Conservation (phyloP, 2,329 filamentous ascomycete species). For the Acarospora socialis region DNA sequence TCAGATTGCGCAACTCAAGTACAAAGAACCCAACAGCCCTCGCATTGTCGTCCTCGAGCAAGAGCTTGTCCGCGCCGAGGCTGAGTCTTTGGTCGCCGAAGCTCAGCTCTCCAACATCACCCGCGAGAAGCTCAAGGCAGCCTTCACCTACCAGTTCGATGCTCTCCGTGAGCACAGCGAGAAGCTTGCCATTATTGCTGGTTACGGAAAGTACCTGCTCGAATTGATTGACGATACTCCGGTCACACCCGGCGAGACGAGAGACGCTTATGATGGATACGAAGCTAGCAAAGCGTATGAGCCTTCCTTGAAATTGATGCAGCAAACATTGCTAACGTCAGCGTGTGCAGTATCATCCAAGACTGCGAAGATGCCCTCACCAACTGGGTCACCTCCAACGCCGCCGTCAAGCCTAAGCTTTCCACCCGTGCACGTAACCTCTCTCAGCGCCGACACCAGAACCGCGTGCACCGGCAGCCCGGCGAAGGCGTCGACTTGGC, state of each 20-base stretch:
- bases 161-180: conserved; percentile 94
- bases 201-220: conserved; percentile 94
- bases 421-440: conserved; percentile 77
- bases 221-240: conserved; percentile 94
- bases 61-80: conserved; percentile 94
- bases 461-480: conserved; percentile 5
- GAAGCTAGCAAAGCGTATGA: conserved; percentile 78
- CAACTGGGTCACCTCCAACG: conserved; percentile 90
- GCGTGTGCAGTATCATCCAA: conserved; percentile 65
- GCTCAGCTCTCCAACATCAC: conserved; percentile 98
- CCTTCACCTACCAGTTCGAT: conserved; percentile 96
- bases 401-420: conserved; percentile 73
- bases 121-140: conserved; percentile 96
- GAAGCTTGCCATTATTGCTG: conserved; percentile 94
- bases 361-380: conserved; percentile 95
- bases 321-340: neutral
- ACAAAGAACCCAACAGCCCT: conserved; percentile 97
- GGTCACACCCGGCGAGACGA: conserved; percentile 92
- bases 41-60: conserved; percentile 97
- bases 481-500: conserved; percentile 68
- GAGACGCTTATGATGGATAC: conserved; percentile 91
- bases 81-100: conserved; percentile 96
- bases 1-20: conserved; percentile 96
- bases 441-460: conserved; percentile 43
- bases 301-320: neutral